Evolutionary conservation across 2,329 filamentous ascomycete species (phyloP), one percentile per base, ranked within the genome.

Genomic region (Fusarium miscanthi): DNA sequence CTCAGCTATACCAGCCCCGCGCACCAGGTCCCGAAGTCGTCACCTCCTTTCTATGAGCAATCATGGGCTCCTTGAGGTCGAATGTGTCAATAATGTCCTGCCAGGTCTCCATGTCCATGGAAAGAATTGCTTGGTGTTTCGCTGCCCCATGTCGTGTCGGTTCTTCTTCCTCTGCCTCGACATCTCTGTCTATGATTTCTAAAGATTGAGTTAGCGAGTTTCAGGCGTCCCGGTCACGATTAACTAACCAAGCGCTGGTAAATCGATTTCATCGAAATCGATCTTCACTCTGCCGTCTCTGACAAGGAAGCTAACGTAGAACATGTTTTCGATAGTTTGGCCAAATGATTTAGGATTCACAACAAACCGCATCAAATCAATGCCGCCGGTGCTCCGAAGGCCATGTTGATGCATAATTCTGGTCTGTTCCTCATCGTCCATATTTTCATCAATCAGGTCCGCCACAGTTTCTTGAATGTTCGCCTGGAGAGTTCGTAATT

Each of bases 311-410:
- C 94, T 97, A 75, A 97, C 89, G 80, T 98, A 98, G 81, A 99
- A 99, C 76, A 99, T 86, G 77, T 99, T 99, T 80, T 99, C 96
- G 11, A 99, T 91, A 0, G 94, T 97, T 81, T 99, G 96, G 0
- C 94, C 94, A 77, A 98, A 99, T 2, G 94, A 97, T 42, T 85
- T 85, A 1, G 96, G 96, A 76, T 99, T 97, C 72, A 98, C 88
- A 43, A 94, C 93, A 75, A 98, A 98, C 58, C 92, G 90, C 80
- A 98, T 92, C 17, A 98, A 83, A 54, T 93, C 90, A 7, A 97
- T 88, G 21, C 93, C 93, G 3, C 91, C 91, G 5, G 90, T 90
- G 23, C 87, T 85, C 17, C 90, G 87, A 19, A 97, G 84, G 5
- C 91, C 88, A 76, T 92, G 83, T 60, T 88, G 85, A 41, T 89